A percentile compares a stretch with the other conserved stretches of the same genome.
These are phyloP conservation scores for Oryza glumipatula DNA, from an alignment of 176 grass and related monocot species.

Conservation along the genomic window DNA sequence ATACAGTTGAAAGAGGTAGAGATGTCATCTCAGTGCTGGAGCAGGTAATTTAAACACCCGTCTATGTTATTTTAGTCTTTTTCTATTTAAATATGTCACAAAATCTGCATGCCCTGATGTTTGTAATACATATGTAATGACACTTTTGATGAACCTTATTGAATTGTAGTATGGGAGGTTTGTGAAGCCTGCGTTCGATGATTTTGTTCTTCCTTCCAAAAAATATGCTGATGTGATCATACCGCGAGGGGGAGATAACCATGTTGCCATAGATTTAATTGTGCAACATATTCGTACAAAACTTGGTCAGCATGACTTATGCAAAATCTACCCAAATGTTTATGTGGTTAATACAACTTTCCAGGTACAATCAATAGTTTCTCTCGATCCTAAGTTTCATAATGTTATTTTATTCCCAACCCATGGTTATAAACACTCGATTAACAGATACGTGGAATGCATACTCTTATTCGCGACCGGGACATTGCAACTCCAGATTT, in stretches of 20 bases:
- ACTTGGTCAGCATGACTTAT: conserved; percentile 89
- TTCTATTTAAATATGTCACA: conserved; percentile 4
- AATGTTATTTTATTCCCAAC: conserved; percentile 12
- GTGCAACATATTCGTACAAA: conserved; percentile 90
- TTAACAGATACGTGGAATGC: conserved; percentile 87
- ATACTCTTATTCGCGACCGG: conserved; percentile 89
- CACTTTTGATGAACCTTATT: conserved; percentile 10
- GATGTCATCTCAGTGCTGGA: conserved; percentile 85
- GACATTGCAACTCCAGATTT: conserved; percentile 84
- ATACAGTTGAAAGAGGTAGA: conserved; percentile 94
- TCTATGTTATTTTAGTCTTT: conserved; percentile 1
- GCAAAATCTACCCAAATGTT: conserved; percentile 88
- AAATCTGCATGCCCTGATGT: conserved; percentile 9
- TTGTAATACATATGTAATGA: not conserved
- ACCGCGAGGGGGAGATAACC: conserved; percentile 86
- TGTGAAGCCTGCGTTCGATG: conserved; percentile 91
- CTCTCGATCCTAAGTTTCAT: conserved; percentile 25
- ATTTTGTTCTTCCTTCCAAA: conserved; percentile 90
- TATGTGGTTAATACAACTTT: conserved; percentile 88
- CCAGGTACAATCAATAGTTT: conserved; percentile 60
- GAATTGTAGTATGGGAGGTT: conserved; percentile 82
- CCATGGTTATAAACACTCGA: conserved; percentile 26
- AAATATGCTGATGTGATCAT: conserved; percentile 99
- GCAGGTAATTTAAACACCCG: conserved; percentile 62
- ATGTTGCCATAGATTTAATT: conserved; percentile 93